Percentiles rank a stretch among this genome's conserved stretches.
phyloP scores from a whole-genome alignment of 2,329 filamentous ascomycete species.

The Aspergillus luchuensis region DNA sequence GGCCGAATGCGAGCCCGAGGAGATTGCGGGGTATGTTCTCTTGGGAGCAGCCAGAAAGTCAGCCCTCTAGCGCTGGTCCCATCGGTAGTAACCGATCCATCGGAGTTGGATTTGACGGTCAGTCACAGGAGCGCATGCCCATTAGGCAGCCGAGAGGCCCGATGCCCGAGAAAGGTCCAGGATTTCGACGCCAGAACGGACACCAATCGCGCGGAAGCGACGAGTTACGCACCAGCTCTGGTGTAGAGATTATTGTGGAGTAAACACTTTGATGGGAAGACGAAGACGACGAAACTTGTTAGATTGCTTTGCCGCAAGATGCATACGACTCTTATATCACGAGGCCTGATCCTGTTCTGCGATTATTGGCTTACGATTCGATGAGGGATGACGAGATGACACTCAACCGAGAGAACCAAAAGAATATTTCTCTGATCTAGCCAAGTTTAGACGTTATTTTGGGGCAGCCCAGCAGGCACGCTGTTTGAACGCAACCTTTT shows the following conservation, averaged over 20 bases:
- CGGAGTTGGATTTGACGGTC: conserved; percentile 60
- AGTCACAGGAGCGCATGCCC: conserved; percentile 57
- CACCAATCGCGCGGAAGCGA: conserved; percentile 65
- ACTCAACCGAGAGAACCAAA: conserved; percentile 43
- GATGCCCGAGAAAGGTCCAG: conserved; percentile 59
- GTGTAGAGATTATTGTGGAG: conserved; percentile 66
- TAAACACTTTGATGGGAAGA: conserved; percentile 45
- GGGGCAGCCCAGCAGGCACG: conserved; percentile 43
- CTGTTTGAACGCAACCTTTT: conserved; percentile 33
- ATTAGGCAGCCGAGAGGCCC: conserved; percentile 65
- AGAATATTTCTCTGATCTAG: conserved; percentile 44
- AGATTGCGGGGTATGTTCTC: conserved; percentile 63
- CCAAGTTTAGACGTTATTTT: conserved; percentile 46
- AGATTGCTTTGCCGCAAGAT: conserved; percentile 45
- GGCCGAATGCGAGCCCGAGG: conserved; percentile 57
- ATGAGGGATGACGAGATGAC: conserved; percentile 52
- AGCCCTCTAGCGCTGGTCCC: conserved; percentile 53
- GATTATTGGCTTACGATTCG: conserved; percentile 50
- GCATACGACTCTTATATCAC: conserved; percentile 46
- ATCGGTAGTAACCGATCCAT: conserved; percentile 67
- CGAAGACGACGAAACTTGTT: conserved; percentile 38
- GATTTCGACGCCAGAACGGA: conserved; percentile 63
- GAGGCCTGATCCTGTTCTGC: conserved; percentile 41
- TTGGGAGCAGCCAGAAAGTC: conserved; percentile 58
- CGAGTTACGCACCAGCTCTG: conserved; percentile 62